These are phyloP conservation scores for Pleurotus platypus DNA, from an alignment of 768 basidiomycete genomes.

Conservation along the genomic window DNA sequence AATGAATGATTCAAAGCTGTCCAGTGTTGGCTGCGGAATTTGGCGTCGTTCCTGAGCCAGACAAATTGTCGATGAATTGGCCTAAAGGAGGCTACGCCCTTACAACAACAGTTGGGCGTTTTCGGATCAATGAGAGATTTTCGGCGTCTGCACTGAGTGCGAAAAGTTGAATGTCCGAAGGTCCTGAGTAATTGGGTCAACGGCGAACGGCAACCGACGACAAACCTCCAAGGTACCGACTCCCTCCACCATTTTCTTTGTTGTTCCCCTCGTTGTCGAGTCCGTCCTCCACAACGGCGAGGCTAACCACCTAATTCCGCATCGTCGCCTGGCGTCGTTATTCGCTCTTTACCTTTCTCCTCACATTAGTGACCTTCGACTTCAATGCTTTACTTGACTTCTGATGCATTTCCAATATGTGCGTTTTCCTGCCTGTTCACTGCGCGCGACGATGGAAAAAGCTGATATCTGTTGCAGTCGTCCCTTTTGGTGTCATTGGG, in stretches of 20 bases:
- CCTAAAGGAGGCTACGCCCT: too few relatives aligned
- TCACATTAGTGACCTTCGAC: conserved; percentile 15
- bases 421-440: conserved; percentile 29
- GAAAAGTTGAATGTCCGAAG: conserved; percentile 4
- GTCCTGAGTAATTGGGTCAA: neutral
- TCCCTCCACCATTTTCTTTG: conserved; percentile 7
- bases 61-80: too few relatives aligned
- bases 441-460: conserved; percentile 10
- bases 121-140: conserved; percentile 1
- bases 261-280: conserved; percentile 8
- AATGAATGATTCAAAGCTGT: too few relatives aligned
- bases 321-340: conserved; percentile 28
- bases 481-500: conserved; percentile 89
- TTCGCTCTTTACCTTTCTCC: conserved; percentile 33
- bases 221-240: conserved; percentile 6
- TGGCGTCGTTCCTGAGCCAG: neutral
- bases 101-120: neutral
- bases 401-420: conserved; percentile 91
- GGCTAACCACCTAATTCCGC: conserved; percentile 7
- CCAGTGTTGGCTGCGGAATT: neutral
- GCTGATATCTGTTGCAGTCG: conserved; percentile 47
- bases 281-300: conserved; percentile 7
- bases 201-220: conserved; percentile 1
- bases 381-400: conserved; percentile 82
- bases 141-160: neutral